Evolutionary conservation across 352 stramenopile genomes (phyloP), one percentile per base, ranked within the genome.

Genomic region (Phytophthora kernoviae): DNA sequence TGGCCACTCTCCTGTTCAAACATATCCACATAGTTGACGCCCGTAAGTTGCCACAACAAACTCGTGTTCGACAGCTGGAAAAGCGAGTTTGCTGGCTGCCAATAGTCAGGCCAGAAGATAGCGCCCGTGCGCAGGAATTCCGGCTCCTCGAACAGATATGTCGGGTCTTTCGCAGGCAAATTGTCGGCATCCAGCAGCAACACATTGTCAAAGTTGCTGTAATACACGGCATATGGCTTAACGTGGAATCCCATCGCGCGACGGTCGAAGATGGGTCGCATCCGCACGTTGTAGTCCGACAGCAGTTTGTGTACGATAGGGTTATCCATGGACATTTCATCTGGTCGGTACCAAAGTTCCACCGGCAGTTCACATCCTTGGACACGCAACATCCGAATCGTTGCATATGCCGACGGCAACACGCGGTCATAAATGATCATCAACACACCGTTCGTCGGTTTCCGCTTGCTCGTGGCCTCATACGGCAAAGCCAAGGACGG

Each of bases 401-500:
- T 90, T 39, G 85, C 87, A 60, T 90, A 96, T 52, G 82, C 82
- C 0, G 73, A 87, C 33, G 82, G 80, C 15, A 96, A 56, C 24
- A 94, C 81, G 43, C 87, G 84, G 48, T 94, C 82, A 70, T 94
- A 94, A 42, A 96, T 77, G 54, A 93, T 88, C 82, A 95, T 93
- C 34, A 93, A 56, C 36, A 95, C 78, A 14, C 84, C 86, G 44
- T 92, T 90, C 24, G 72, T 80, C 4, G 76, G 82, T 42, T 84
- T 74, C 5, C 73, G 70, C 45, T 81, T 83, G 36, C 59, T 73
- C 7, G 70, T 63, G 5, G 65, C 70, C 11, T 67, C 62, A 18
- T 81, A 73, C 8, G 79, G 68, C 36, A 88, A 56, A 27, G 81
- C 79, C n/a, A 95, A 67, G 32, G 86, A 86, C 20, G 81, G 84